These are phyloP conservation scores for Zalaria sp. DNA, from an alignment of 2,329 filamentous ascomycete species.

Conservation along the genomic window DNA sequence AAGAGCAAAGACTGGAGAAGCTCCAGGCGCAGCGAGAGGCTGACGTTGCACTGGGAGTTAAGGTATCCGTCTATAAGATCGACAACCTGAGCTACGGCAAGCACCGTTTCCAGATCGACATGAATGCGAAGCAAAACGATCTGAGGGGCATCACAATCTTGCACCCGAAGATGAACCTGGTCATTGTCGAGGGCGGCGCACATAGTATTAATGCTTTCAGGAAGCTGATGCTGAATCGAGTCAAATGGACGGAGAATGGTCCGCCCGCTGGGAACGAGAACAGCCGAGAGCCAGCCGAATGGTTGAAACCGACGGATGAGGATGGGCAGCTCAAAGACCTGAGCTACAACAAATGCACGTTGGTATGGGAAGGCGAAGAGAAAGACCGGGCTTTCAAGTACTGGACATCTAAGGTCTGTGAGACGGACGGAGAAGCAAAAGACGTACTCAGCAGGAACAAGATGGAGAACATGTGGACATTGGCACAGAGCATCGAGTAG, in stretches of 20 bases:
- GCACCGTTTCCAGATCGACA: constrained; percentile 83
- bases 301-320: constrained; percentile 69
- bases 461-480: constrained; percentile 90
- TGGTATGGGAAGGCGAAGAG: constrained; percentile 86
- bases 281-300: constrained; percentile 49
- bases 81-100: constrained; percentile 77
- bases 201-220: constrained; percentile 75
- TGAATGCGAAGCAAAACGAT: constrained; percentile 79
- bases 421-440: constrained; percentile 79
- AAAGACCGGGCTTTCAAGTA: constrained; percentile 70
- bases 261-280: constrained; percentile 45
- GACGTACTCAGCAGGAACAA: constrained; percentile 67
- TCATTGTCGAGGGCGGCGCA: constrained; percentile 82
- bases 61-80: constrained; percentile 79
- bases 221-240: constrained; percentile 85
- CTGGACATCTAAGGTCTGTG: constrained; percentile 76
- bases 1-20: constrained; percentile 78
- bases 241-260: constrained; percentile 87
- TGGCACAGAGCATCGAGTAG: constrained; percentile 55
- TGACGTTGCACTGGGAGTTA: constrained; percentile 75
- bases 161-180: constrained; percentile 75
- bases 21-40: constrained; percentile 68
- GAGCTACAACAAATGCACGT: constrained; percentile 62
- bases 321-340: constrained; percentile 68
- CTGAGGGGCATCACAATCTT: constrained; percentile 86